Evolutionary conservation across 2,329 filamentous ascomycete genomes (phyloP).

Genomic region (Lecanicillium sp.): DNA sequence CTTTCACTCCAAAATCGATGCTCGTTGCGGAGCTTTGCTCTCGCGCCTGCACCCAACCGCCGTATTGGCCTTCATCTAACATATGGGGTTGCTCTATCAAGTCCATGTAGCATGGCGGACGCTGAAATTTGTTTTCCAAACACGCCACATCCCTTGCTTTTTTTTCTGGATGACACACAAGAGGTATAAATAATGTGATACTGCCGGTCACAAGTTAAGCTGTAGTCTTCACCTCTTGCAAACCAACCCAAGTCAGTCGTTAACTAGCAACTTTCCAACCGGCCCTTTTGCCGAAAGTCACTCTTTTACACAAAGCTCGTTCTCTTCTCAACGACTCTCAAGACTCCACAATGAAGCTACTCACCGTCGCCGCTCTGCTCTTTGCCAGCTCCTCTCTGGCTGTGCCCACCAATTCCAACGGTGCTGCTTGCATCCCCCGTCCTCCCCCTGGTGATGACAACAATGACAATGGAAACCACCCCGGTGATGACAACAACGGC

Average conservation of each 20-base stretch:
- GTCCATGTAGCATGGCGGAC: not conserved
- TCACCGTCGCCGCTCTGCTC: slow-evolving; percentile 10
- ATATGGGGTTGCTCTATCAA: not conserved
- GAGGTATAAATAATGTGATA: slow-evolving; percentile 4
- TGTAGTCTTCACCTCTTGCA: slow-evolving; percentile 4
- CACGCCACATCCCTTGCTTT: not conserved
- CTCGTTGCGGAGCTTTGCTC: no score
- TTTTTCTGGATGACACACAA: not conserved
- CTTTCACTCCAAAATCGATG: no score
- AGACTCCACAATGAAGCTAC: slow-evolving; percentile 13
- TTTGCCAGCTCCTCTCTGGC: slow-evolving; percentile 9
- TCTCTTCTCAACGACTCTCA: not conserved
- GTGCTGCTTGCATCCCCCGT: slow-evolving; percentile 1
- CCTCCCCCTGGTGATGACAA: no score
- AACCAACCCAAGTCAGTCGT: slow-evolving; percentile 5
- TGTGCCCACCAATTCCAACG: slow-evolving; percentile 8
- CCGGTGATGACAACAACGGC: not conserved
- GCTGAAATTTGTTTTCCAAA: not conserved
- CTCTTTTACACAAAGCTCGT: slow-evolving; percentile 1
- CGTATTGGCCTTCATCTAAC: not conserved
- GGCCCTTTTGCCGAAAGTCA: slow-evolving; percentile 2
- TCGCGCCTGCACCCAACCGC: not conserved
- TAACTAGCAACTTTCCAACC: not conserved
- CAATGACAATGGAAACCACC: not conserved
- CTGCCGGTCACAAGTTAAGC: no score